A percentile compares a stretch with the other conserved stretches of the same genome.
phyloP scores from a whole-genome alignment of 148 eudicot genomes.

The Diospyros kaki region DNA sequence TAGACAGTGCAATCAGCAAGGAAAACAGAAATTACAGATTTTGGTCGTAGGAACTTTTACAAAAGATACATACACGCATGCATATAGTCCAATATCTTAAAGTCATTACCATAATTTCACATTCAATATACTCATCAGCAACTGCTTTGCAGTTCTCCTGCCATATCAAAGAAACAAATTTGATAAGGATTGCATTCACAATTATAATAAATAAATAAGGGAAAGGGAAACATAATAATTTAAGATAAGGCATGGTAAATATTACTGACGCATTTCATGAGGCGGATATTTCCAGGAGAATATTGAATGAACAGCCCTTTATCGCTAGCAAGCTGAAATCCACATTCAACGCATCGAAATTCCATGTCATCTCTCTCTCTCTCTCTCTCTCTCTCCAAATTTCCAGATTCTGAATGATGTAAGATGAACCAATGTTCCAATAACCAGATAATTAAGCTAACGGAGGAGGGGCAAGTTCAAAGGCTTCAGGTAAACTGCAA shows the following conservation, averaged over 20 bases:
- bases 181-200: not conserved
- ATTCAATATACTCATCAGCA: constrained; percentile 90
- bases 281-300: constrained; percentile 87
- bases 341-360: constrained; percentile 67
- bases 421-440: too few relatives aligned
- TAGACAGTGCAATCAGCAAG: too few relatives aligned
- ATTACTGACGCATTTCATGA: constrained; percentile 57
- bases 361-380: constrained; percentile 5
- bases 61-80: too few relatives aligned
- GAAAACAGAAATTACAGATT: too few relatives aligned
- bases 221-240: not conserved
- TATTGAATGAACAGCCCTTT: constrained; percentile 68
- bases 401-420: too few relatives aligned
- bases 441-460: too few relatives aligned
- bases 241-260: not conserved
- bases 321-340: constrained; percentile 28
- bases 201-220: not conserved
- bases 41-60: too few relatives aligned
- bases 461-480: too few relatives aligned
- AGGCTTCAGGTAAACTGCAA: too few relatives aligned
- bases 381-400: too few relatives aligned
- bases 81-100: not conserved
- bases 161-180: constrained; percentile 1
- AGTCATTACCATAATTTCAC: constrained; percentile 60
- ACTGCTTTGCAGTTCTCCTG: constrained; percentile 61